Base-by-base conservation (phyloP, 805 yeast species). In the Yarrowia phangngaensis region DNA sequence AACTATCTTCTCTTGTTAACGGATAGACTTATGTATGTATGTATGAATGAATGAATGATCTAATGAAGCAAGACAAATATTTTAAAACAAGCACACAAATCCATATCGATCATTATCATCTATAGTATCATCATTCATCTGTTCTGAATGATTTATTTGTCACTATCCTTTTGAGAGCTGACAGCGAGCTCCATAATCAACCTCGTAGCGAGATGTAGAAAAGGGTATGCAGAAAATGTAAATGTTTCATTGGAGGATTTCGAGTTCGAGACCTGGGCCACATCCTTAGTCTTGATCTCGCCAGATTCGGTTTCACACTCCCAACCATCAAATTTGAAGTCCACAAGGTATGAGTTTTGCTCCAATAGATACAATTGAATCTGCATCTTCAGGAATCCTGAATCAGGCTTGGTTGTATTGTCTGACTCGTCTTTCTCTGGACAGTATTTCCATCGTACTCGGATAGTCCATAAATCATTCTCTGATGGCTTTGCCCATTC, bases 281-380 rank as follows among this genome's bases (percentile, higher is more conserved):
- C 48, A 14, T 52, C 45, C 45, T 33, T 40, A 17, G 54, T 54
- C 26, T 43, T 54, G 26, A 24, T 16, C 6, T 50, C 48, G 14
- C 32, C 51, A 20, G 27, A 24, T 14, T 47, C 55, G 7, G 52
- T 26, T 33, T 54, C 50, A 8, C 32, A 24, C 61, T 89, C 97
- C 95, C 97, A 90, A 1, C 97, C 97, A 64, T 90, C 97, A 63
- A 90, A 92, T 66, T 92, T 92, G 72, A 92, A 92, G 65, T 92
- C 98, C 8, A 92, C 97, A 45, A 92, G 71, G 61, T 92, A 92
- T 14, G 48, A 41, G 65, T 92, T 90, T 34, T 95, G 95, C 63
- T 92, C 98, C 54, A 92, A 72, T 64, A 90, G 97, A 67, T 90
- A 92, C 52, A 92, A 73, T 64, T 92, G 98, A 52, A 92, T 92